A percentile compares a stretch with the other conserved stretches of the same genome.
phyloP scores from a whole-genome alignment of 2,329 filamentous ascomycete species.

The Hypomyces rosellus region DNA sequence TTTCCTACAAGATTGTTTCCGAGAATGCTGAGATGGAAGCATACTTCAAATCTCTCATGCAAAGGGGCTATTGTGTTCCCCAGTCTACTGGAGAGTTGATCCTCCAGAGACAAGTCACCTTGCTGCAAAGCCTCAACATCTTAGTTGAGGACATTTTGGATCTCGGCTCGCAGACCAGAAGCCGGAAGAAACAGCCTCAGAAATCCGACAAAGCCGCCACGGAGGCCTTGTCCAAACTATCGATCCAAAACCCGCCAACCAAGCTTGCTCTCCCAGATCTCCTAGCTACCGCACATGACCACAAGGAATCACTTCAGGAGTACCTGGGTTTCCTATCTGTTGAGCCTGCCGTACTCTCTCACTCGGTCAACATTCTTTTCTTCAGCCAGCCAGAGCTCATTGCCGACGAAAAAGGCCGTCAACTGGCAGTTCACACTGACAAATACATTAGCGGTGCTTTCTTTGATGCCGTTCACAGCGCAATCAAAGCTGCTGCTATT shows the following conservation, averaged over 20 bases:
- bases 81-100: constrained; percentile 29
- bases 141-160: constrained; percentile 38
- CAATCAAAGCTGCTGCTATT: constrained; percentile 28
- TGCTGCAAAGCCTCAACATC: constrained; percentile 35
- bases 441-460: constrained; percentile 35
- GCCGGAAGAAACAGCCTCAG: constrained; percentile 14
- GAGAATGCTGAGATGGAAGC: neutral
- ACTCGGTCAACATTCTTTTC: constrained; percentile 31
- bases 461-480: constrained; percentile 34
- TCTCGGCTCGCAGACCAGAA: constrained; percentile 25
- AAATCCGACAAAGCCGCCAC: constrained; percentile 24
- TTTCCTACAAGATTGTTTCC: constrained; percentile 21
- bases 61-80: constrained; percentile 21
- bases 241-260: constrained; percentile 17
- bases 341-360: constrained; percentile 27
- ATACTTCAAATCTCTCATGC: constrained; percentile 17
- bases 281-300: constrained; percentile 24
- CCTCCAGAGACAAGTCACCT: constrained; percentile 30
- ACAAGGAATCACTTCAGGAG: constrained; percentile 27
- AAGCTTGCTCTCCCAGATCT: constrained; percentile 29
- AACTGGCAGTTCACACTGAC: constrained; percentile 31
- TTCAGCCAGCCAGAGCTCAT: constrained; percentile 37
- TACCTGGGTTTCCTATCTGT: constrained; percentile 27
- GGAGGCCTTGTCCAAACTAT: constrained; percentile 28
- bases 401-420: constrained; percentile 37